A percentile compares a stretch with the other conserved stretches of the same genome.
phyloP scores from a whole-genome alignment of 2,329 filamentous ascomycete species.

The Colletotrichum endophyticum region DNA sequence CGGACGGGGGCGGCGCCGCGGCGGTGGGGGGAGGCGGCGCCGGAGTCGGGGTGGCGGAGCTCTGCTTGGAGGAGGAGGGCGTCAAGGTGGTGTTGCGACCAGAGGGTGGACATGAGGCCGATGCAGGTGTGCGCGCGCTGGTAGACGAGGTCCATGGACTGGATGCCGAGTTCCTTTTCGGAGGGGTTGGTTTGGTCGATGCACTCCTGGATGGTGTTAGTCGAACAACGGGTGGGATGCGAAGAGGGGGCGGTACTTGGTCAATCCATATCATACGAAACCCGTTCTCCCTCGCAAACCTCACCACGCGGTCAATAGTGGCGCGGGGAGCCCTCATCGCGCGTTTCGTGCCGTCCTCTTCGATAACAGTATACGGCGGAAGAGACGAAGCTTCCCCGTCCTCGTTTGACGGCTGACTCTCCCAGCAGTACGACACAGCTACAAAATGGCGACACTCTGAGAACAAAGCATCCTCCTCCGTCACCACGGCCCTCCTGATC shows the following conservation, averaged over 20 bases:
- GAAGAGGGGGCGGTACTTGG: not conserved
- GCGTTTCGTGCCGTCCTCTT: not conserved
- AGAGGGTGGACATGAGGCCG: not conserved
- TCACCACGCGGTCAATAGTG: not conserved
- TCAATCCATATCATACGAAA: not conserved
- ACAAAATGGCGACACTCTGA: not conserved
- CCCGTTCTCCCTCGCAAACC: not conserved
- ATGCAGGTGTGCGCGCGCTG: not conserved
- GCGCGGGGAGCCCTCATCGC: not conserved
- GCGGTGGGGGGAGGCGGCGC: not conserved
- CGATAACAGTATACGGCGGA: not conserved
- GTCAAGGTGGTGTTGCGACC: not conserved
- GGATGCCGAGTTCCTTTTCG: not conserved
- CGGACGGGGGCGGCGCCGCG: not conserved
- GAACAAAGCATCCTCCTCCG: not conserved
- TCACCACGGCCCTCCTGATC: not conserved
- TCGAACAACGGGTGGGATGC: fast-evolving
- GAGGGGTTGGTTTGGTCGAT: not conserved
- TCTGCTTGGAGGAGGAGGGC: not conserved
- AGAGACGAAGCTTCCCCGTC: not conserved
- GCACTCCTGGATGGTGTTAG: not conserved
- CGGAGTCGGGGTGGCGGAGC: not conserved
- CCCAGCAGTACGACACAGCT: not conserved
- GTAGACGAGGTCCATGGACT: not conserved
- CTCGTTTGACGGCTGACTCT: not conserved